phyloP scores from a whole-genome alignment of 805 yeast species.

The Yarrowia hollandica region DNA sequence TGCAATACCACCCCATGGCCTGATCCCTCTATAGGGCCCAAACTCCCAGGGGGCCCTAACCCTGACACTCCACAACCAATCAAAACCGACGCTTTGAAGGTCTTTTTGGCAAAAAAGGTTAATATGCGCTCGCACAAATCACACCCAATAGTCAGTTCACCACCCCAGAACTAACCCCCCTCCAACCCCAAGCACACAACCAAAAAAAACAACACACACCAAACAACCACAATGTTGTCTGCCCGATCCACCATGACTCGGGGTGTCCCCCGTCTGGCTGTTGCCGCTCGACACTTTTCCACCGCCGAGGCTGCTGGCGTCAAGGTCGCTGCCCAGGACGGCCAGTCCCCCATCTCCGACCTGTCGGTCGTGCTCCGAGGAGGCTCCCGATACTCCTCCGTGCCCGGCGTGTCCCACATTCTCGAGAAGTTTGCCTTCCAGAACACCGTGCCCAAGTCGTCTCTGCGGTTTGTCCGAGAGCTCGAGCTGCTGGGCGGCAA shows the following conservation, averaged over 20 bases:
- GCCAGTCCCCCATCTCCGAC: constrained; percentile 67
- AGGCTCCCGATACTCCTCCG: constrained; percentile 69
- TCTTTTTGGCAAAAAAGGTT: constrained; percentile 24
- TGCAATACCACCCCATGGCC: background rate
- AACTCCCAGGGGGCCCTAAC: background rate
- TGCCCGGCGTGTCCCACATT: constrained; percentile 83
- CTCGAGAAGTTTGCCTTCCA: constrained; percentile 77
- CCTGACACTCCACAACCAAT: constrained; percentile 20
- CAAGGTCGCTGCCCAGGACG: constrained; percentile 47
- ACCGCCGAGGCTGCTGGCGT: constrained; percentile 38
- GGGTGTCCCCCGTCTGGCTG: constrained; percentile 26
- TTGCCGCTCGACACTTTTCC: constrained; percentile 32
- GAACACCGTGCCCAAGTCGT: constrained; percentile 79
- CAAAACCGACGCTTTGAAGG: constrained; percentile 30
- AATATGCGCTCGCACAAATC: constrained; percentile 4
- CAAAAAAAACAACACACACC: constrained; percentile 12
- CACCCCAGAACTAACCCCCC: constrained; percentile 9
- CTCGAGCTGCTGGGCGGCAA: constrained; percentile 89
- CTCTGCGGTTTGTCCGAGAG: constrained; percentile 91
- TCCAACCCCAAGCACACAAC: background rate
- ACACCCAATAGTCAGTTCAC: constrained; percentile 22
- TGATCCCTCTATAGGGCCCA: background rate
- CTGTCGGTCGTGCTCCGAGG: constrained; percentile 80
- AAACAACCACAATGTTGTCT: constrained; percentile 19
- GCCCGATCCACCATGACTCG: constrained; percentile 28